Evolutionary conservation across 371 early-diverging fungal genomes (phyloP).

Genomic region (Mortierella sp.): DNA sequence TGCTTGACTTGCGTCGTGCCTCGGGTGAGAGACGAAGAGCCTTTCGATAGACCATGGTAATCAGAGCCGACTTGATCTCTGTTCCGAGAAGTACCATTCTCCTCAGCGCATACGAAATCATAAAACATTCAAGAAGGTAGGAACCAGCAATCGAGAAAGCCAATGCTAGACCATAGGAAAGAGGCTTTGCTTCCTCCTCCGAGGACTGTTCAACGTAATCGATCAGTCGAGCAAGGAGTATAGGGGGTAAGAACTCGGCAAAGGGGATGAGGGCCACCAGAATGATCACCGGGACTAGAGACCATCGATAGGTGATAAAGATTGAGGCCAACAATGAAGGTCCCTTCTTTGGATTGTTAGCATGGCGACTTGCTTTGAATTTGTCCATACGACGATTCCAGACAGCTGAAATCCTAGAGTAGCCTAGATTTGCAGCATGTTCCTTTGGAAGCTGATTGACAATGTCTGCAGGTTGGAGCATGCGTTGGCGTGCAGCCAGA

Average conservation of each 20-base stretch:
- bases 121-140: slow-evolving; percentile 73
- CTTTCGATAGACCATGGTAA: slow-evolving; percentile 91
- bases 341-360: neutral
- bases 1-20: slow-evolving; percentile 81
- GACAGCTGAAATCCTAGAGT: slow-evolving; percentile 4
- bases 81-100: slow-evolving; percentile 38
- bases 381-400: slow-evolving; percentile 16
- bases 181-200: slow-evolving; percentile 2
- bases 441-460: slow-evolving; percentile 33
- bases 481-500: slow-evolving; percentile 29
- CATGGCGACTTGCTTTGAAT: slow-evolving; percentile 8
- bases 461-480: slow-evolving; percentile 30
- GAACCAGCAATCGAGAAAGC: slow-evolving; percentile 77
- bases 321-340: slow-evolving; percentile 25
- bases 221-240: slow-evolving; percentile 20
- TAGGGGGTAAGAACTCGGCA: slow-evolving; percentile 20
- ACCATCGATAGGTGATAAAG: slow-evolving; percentile 16
- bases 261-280: slow-evolving; percentile 14
- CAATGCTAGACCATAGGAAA: slow-evolving; percentile 23
- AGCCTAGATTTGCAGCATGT: slow-evolving; percentile 13
- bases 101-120: slow-evolving; percentile 47
- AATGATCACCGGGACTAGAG: slow-evolving; percentile 11
- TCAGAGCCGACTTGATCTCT: slow-evolving; percentile 76
- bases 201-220: slow-evolving; percentile 28
- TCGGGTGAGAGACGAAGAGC: slow-evolving; percentile 80